Conservation (phyloP, 1,139 yeast species). For the Lodderomyces jiufengensis region DNA sequence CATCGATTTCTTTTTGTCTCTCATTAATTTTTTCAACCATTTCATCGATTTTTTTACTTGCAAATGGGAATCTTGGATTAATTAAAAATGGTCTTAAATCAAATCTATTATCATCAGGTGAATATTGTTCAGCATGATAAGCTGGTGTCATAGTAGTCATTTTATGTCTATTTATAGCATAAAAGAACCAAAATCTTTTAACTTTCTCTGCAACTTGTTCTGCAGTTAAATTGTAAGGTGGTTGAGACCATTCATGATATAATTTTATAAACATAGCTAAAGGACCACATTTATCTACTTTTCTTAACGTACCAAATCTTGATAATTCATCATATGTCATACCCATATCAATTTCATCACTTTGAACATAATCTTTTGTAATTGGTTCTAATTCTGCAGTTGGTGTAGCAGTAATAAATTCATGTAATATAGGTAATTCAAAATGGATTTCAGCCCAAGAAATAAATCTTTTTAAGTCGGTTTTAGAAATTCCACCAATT, state of each 20-base stretch:
- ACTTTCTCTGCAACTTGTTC: conserved; percentile 88
- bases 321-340: conserved; percentile 94
- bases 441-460: conserved; percentile 70
- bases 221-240: conserved; percentile 61
- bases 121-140: conserved; percentile 95
- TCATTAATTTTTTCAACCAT: conserved; percentile 54
- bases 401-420: conserved; percentile 86
- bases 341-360: conserved; percentile 98
- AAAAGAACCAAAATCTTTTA: conserved; percentile 84
- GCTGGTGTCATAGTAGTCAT: conserved; percentile 96
- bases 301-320: conserved; percentile 85
- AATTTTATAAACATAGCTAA: conserved; percentile 87
- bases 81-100: conserved; percentile 93
- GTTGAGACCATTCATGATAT: conserved; percentile 89
- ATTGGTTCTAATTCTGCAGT: conserved; percentile 98
- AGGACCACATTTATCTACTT: conserved; percentile 94
- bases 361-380: conserved; percentile 85
- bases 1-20: conserved; percentile 27
- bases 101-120: conserved; percentile 96
- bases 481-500: conserved; percentile 94
- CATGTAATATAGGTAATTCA: conserved; percentile 70
- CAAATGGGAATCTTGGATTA: conserved; percentile 88
- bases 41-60: conserved; percentile 80
- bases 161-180: conserved; percentile 93
- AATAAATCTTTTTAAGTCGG: conserved; percentile 83